Evolutionary conservation across 2,329 filamentous ascomycete species (phyloP).

Genomic region (Dactylonectria estremocensis): DNA sequence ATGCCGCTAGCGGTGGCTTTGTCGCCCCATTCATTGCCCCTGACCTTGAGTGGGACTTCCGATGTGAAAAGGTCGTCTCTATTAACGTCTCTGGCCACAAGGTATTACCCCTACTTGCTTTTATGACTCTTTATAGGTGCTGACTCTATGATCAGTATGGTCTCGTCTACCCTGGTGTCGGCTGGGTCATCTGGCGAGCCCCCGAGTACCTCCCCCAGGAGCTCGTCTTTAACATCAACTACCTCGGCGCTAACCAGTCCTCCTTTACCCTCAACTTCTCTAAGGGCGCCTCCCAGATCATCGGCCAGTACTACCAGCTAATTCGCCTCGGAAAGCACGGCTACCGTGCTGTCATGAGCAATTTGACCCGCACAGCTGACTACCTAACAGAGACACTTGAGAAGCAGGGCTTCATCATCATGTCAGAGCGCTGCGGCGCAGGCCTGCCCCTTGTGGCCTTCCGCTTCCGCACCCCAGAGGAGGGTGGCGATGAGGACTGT

Average conservation of each 20-base stretch:
- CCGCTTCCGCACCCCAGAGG: slow-evolving; percentile 75
- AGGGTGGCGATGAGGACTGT: slow-evolving; percentile 59
- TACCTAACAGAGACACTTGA: slow-evolving; percentile 84
- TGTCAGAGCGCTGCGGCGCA: slow-evolving; percentile 83
- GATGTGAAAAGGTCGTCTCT: slow-evolving; percentile 87
- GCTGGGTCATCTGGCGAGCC: slow-evolving; percentile 92
- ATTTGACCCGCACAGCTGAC: slow-evolving; percentile 90
- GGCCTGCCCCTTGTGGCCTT: slow-evolving; percentile 94
- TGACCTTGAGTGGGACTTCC: slow-evolving; percentile 91
- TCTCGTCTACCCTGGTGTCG: slow-evolving; percentile 89
- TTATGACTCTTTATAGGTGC: not conserved
- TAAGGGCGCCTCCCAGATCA: slow-evolving; percentile 93
- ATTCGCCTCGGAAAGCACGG: slow-evolving; percentile 95
- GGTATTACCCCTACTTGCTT: not conserved
- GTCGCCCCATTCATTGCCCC: slow-evolving; percentile 93
- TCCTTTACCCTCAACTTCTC: slow-evolving; percentile 99
- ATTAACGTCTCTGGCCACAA: slow-evolving; percentile 98
- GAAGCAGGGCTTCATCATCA: slow-evolving; percentile 86
- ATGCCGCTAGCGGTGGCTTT: slow-evolving; percentile 93
- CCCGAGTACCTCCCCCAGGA: slow-evolving; percentile 89
- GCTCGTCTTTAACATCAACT: slow-evolving; percentile 99
- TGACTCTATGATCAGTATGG: slow-evolving; percentile 58
- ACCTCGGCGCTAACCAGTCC: slow-evolving; percentile 93
- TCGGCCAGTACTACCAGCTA: slow-evolving; percentile 97
- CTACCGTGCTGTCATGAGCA: slow-evolving; percentile 94